phyloP scores from a whole-genome alignment of 768 basidiomycete species.

The Leccinum boreale region DNA sequence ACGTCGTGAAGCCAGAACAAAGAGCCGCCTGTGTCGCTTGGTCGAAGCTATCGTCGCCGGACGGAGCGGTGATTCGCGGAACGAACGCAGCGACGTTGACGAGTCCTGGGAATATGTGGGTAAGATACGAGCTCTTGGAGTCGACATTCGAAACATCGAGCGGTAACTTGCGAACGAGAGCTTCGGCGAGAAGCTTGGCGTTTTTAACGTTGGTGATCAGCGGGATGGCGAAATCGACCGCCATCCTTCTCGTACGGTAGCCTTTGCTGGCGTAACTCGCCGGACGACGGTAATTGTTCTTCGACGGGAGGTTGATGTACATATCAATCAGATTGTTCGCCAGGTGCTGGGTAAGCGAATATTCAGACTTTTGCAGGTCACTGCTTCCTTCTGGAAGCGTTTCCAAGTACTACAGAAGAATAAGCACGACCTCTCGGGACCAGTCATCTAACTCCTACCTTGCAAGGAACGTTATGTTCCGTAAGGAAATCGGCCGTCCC shows the following conservation, averaged over 20 bases:
- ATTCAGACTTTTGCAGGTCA: constrained; percentile 90
- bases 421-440: neutral
- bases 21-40: constrained; percentile 78
- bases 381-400: constrained; percentile 72
- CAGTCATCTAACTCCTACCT: constrained; percentile 44
- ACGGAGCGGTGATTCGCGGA: constrained; percentile 57
- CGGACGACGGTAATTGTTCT: constrained; percentile 95
- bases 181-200: constrained; percentile 94
- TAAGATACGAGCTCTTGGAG: constrained; percentile 90
- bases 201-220: constrained; percentile 99
- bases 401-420: constrained; percentile 71
- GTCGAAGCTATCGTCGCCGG: constrained; percentile 51
- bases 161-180: constrained; percentile 83
- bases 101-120: constrained; percentile 88
- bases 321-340: constrained; percentile 97
- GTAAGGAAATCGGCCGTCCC: constrained; percentile 98
- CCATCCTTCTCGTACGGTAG: constrained; percentile 96
- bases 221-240: constrained; percentile 96
- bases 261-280: constrained; percentile 97
- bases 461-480: constrained; percentile 96
- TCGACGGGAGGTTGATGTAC: constrained; percentile 99
- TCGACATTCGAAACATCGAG: constrained; percentile 89
- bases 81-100: constrained; percentile 87
- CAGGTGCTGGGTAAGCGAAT: constrained; percentile 94
- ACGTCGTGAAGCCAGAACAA: constrained; percentile 86